These are phyloP conservation scores for Aureobasidium musti DNA, from an alignment of 2,329 filamentous ascomycete genomes.

Conservation along the genomic window DNA sequence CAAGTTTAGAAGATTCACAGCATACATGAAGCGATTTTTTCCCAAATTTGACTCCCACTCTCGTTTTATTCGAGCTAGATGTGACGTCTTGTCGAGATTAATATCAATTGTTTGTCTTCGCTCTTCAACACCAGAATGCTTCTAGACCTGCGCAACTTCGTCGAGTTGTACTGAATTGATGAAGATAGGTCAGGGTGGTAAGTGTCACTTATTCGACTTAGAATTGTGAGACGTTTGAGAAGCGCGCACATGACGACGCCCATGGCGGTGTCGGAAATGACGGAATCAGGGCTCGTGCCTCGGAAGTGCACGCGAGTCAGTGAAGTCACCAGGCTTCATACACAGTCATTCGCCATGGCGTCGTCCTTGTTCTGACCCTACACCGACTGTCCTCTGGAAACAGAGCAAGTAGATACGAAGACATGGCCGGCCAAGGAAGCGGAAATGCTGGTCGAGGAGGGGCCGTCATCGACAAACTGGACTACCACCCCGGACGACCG, in stretches of 20 bases:
- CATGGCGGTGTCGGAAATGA: not conserved
- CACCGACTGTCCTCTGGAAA: slow-evolving; percentile 10
- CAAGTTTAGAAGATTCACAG: slow-evolving; percentile 3
- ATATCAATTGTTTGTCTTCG: not conserved
- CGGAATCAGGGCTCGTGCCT: slow-evolving; percentile 1
- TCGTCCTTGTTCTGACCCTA: not conserved
- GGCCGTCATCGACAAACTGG: slow-evolving; percentile 52
- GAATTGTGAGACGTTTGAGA: not conserved
- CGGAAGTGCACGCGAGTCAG: slow-evolving; percentile 14
- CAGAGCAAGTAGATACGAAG: slow-evolving; percentile 2
- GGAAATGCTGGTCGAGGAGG: not conserved
- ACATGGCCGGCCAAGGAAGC: slow-evolving; percentile 20
- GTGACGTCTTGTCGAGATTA: not conserved
- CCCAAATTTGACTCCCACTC: not conserved
- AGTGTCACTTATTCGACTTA: not conserved
- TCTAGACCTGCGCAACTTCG: not conserved
- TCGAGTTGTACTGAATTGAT: not conserved
- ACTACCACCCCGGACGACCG: slow-evolving; percentile 49
- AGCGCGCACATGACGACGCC: not conserved
- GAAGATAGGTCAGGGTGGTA: not conserved
- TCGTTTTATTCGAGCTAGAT: no score
- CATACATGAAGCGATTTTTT: slow-evolving; percentile 12
- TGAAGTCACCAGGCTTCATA: slow-evolving; percentile 8
- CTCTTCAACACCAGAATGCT: not conserved
- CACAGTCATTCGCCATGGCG: slow-evolving; percentile 13